phyloP scores from a whole-genome alignment of 305 asterid genomes.

The Rubia tinctorum region DNA sequence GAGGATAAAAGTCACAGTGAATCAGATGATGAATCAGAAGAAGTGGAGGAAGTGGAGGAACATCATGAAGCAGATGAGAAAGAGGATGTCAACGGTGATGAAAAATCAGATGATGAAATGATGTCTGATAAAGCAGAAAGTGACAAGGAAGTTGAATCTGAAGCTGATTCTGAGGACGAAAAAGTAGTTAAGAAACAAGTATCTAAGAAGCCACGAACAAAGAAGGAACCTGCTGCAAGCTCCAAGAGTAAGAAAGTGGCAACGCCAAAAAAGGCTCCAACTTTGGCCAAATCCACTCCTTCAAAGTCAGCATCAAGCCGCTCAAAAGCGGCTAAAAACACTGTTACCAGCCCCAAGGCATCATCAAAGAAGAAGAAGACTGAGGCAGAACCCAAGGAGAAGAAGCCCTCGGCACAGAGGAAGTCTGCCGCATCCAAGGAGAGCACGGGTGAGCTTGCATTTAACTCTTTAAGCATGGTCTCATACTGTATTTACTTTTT shows the following conservation, averaged over 20 bases:
- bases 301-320: constrained; percentile 45
- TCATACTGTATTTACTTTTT: not conserved
- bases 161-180: constrained; percentile 26
- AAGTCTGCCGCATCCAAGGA: constrained; percentile 45
- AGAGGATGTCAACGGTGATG: constrained; percentile 38
- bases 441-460: constrained; percentile 50
- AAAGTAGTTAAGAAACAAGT: constrained; percentile 17
- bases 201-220: constrained; percentile 23
- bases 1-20: constrained; percentile 40
- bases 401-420: constrained; percentile 49
- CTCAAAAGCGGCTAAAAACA: constrained; percentile 31
- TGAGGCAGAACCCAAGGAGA: constrained; percentile 43
- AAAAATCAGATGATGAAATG: constrained; percentile 57
- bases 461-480: not conserved
- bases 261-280: constrained; percentile 41
- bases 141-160: constrained; percentile 27
- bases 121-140: constrained; percentile 58
- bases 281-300: constrained; percentile 52
- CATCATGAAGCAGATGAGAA: constrained; percentile 35
- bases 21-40: constrained; percentile 56
- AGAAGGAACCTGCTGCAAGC: constrained; percentile 29
- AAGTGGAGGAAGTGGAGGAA: constrained; percentile 48
- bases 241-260: constrained; percentile 25
- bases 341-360: constrained; percentile 41
- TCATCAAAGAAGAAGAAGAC: constrained; percentile 61